These are phyloP conservation scores for Lathyrus tuberosus DNA, from an alignment of 306 rosid genomes.

Conservation along the genomic window DNA sequence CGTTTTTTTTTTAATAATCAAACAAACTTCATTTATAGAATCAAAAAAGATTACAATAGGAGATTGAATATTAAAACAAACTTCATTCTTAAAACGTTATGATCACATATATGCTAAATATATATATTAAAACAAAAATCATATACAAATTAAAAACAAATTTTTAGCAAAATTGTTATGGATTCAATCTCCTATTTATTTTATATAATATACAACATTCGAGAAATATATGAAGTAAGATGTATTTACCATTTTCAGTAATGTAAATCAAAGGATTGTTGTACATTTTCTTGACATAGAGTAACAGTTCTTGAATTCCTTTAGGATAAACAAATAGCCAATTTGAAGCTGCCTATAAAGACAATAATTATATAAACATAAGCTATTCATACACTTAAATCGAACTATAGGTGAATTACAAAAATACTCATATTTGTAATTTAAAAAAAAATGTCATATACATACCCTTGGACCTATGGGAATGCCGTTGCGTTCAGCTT, in stretches of 20 bases:
- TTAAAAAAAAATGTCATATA: neutral
- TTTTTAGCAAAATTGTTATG: neutral
- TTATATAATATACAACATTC: neutral
- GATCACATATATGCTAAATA: neutral
- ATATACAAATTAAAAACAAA: neutral
- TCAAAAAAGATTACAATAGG: no score
- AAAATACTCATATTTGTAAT: neutral
- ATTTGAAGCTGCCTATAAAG: constrained; percentile 52
- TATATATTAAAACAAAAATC: neutral
- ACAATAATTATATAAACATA: neutral
- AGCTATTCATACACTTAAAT: neutral
- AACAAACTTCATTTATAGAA: no score
- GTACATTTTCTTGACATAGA: constrained; percentile 47
- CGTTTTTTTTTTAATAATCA: no score
- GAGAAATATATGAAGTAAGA: neutral
- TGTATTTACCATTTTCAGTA: constrained; percentile 59
- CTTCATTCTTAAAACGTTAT: no score
- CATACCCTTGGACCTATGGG: constrained; percentile 58
- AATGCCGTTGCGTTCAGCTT: constrained; percentile 47
- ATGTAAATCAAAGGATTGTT: constrained; percentile 60
- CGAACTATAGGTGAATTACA: neutral
- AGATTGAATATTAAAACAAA: no score
- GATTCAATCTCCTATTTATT: neutral
- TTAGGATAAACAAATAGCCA: constrained; percentile 58
- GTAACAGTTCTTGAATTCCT: constrained; percentile 49